A percentile compares a stretch with the other conserved stretches of the same genome.
These are phyloP conservation scores for Anthostomella pinea DNA, from an alignment of 2,329 filamentous ascomycete genomes.

Conservation along the genomic window DNA sequence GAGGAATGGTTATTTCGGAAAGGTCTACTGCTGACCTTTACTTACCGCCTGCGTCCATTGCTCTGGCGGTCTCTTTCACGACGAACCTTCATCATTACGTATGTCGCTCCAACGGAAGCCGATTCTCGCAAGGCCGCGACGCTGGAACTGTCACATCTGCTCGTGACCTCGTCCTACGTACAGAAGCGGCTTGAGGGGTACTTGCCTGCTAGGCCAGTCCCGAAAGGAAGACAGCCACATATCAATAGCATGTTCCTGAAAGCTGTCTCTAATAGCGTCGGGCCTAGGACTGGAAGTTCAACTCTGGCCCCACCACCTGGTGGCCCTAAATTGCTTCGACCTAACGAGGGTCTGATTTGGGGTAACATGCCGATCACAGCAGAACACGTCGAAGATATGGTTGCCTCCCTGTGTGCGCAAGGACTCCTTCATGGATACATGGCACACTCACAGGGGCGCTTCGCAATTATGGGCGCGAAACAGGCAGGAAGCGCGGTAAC, in stretches of 20 bases:
- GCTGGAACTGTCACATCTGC: conserved; percentile 68
- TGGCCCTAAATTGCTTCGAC: conserved; percentile 46
- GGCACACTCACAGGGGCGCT: conserved; percentile 70
- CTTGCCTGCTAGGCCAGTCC: conserved; percentile 37
- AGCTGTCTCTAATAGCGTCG: conserved; percentile 46
- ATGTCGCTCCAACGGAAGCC: conserved; percentile 60
- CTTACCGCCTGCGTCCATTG: conserved; percentile 74
- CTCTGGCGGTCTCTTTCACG: conserved; percentile 82
- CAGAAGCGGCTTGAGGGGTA: conserved; percentile 64
- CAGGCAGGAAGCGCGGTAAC: conserved; percentile 59
- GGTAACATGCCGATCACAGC: conserved; percentile 59
- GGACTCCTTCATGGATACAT: conserved; percentile 82
- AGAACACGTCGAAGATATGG: conserved; percentile 71
- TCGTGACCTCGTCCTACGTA: conserved; percentile 60
- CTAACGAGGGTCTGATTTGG: conserved; percentile 60
- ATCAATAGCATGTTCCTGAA: conserved; percentile 52
- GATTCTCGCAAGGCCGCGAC: conserved; percentile 65
- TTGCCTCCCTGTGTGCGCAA: conserved; percentile 75
- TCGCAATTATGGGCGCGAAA: conserved; percentile 79
- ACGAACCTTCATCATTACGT: conserved; percentile 74
- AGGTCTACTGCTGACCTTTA: conserved; percentile 71
- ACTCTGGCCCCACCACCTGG: conserved; percentile 48
- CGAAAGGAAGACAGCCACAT: conserved; percentile 37
- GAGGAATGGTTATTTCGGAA: conserved; percentile 73
- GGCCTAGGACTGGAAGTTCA: conserved; percentile 28